A percentile compares a stretch with the other conserved stretches of the same genome.
Conservation (phyloP, 208 protist genomes). For the Leishmania guyanensis region DNA sequence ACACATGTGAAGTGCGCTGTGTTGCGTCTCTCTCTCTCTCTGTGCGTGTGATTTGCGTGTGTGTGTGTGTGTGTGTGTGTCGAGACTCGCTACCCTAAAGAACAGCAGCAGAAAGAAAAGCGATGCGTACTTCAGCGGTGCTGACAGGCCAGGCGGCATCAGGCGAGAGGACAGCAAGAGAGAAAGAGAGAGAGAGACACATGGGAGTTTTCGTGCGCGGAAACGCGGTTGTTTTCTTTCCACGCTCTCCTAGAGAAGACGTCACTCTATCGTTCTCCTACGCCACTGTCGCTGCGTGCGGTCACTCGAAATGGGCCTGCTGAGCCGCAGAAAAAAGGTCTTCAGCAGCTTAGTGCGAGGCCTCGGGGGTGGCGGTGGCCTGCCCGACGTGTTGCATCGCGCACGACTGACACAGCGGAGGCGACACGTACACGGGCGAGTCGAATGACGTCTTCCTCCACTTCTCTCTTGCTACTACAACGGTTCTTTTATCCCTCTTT, state of each 20-base stretch:
- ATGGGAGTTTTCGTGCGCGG: background rate
- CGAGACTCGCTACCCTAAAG: background rate
- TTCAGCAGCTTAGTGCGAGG: no score
- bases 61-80: slow-evolving; percentile 5
- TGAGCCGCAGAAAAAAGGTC: no score
- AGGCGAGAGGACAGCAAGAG: background rate
- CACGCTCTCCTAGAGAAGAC: background rate
- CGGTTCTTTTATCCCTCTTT: background rate
- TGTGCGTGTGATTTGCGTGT: slow-evolving; percentile 1
- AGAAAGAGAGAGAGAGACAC: background rate
- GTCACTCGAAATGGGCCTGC: background rate
- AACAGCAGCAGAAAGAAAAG: background rate
- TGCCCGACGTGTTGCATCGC: background rate
- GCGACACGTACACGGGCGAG: background rate
- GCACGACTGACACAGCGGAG: background rate
- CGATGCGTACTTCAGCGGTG: background rate
- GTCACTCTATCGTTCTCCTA: background rate
- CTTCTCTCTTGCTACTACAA: background rate
- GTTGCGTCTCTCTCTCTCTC: background rate
- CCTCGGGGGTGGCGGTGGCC: no score
- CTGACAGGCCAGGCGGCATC: background rate
- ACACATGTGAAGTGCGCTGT: background rate
- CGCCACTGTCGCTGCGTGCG: background rate
- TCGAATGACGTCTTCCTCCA: background rate
- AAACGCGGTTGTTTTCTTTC: background rate